phyloP scores from a whole-genome alignment of 371 early-diverging fungal genomes.

The Apophysomyces variabilis region DNA sequence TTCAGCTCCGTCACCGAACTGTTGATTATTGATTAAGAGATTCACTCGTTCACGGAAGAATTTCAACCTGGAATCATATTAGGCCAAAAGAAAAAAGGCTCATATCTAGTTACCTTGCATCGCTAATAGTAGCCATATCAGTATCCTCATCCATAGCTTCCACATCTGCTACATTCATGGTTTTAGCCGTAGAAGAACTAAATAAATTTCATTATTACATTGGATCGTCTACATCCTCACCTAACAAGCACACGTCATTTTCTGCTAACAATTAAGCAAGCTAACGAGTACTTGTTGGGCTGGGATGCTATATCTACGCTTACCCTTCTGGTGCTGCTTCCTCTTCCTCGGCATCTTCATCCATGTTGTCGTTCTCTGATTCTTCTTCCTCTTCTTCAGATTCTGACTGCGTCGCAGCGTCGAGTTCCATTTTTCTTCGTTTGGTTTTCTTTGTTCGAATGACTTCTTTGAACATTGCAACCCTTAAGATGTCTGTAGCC shows the following conservation, averaged over 20 bases:
- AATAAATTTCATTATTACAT: background rate
- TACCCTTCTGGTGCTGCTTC: constrained; percentile 6
- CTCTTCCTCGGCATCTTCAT: constrained; percentile 27
- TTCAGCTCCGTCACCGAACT: constrained; percentile 32
- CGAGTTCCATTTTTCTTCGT: constrained; percentile 46
- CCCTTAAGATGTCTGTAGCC: constrained; percentile 85
- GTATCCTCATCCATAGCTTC: constrained; percentile 31
- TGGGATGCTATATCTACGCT: background rate
- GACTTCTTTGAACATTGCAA: constrained; percentile 93
- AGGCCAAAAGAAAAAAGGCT: background rate
- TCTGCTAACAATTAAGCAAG: no score
- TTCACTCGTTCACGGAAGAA: constrained; percentile 38
- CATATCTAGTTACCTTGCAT: constrained; percentile 24
- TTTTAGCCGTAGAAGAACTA: background rate
- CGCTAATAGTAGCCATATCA: constrained; percentile 27
- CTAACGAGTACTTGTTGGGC: no score
- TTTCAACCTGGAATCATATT: constrained; percentile 27
- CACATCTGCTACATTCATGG: constrained; percentile 2
- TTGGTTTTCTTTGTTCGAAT: constrained; percentile 57
- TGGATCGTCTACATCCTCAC: no score
- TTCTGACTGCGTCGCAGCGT: constrained; percentile 31
- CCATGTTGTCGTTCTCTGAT: constrained; percentile 18
- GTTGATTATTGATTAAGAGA: constrained; percentile 18
- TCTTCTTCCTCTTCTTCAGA: constrained; percentile 49
- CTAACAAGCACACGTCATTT: no score